These are phyloP conservation scores for Saprolegnia parasitica DNA, from an alignment of 352 stramenopile species.

Conservation along the genomic window DNA sequence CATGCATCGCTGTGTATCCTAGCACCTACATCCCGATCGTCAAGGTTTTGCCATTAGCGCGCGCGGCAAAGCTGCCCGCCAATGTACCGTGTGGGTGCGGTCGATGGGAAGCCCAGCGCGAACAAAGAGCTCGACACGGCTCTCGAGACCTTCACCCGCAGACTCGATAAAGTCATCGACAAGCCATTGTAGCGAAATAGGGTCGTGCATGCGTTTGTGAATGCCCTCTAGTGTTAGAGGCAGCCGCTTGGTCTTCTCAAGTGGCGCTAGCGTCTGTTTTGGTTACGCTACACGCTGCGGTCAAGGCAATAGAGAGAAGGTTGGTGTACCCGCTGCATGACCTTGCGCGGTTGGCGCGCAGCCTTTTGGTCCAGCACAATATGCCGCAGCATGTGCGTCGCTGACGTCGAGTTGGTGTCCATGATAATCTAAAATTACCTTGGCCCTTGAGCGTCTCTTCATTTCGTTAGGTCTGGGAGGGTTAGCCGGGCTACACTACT, in stretches of 20 bases:
- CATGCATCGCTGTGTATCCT: constrained; percentile 49
- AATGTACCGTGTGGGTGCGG: constrained; percentile 43
- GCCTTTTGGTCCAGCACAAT: background rate
- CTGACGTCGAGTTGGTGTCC: background rate
- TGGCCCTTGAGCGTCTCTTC: too few species aligned
- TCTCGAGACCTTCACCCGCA: constrained; percentile 36
- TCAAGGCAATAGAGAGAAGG: too few species aligned
- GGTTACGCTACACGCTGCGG: too few species aligned
- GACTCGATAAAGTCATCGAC: constrained; percentile 59
- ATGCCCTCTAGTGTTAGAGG: constrained; percentile 3
- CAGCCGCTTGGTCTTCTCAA: background rate
- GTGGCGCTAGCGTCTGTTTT: background rate
- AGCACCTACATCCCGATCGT: constrained; percentile 34
- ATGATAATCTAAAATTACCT: background rate
- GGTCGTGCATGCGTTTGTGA: constrained; percentile 47
- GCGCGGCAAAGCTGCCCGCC: background rate
- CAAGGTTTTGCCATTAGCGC: background rate
- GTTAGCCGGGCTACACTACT: too few species aligned
- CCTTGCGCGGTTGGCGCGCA: background rate
- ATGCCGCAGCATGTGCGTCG: background rate
- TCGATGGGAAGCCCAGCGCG: constrained; percentile 51
- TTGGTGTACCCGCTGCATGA: background rate
- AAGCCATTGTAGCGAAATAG: constrained; percentile 46
- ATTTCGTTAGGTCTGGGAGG: too few species aligned
- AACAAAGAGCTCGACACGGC: constrained; percentile 49